phyloP scores from a whole-genome alignment of 2,329 filamentous ascomycete species.

The Penicillium sp. region DNA sequence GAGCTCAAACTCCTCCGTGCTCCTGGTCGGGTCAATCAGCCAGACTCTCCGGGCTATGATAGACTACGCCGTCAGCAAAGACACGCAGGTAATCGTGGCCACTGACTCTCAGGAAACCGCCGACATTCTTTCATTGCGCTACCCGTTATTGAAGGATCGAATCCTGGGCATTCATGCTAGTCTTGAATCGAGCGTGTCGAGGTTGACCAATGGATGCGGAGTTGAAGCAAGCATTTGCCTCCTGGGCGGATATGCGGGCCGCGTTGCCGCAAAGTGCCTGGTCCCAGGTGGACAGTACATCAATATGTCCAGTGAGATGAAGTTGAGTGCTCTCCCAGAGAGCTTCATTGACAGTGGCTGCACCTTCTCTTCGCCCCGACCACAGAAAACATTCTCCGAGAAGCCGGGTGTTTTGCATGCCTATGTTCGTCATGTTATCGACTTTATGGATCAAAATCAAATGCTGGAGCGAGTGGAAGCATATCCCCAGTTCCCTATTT shows the following conservation, averaged over 20 bases:
- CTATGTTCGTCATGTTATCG: slow-evolving; percentile 11
- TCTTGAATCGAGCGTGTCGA: slow-evolving; percentile 13
- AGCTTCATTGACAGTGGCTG: slow-evolving; percentile 18
- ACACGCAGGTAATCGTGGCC: slow-evolving; percentile 15
- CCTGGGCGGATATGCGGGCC: slow-evolving; percentile 12
- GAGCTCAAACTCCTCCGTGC: slow-evolving; percentile 9
- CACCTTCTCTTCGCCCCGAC: slow-evolving; percentile 15
- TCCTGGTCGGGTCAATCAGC: slow-evolving; percentile 11
- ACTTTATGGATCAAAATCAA: slow-evolving; percentile 15
- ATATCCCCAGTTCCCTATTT: slow-evolving; percentile 9
- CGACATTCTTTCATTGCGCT: slow-evolving; percentile 7
- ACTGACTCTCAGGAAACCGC: slow-evolving; percentile 9
- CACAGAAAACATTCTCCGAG: slow-evolving; percentile 13
- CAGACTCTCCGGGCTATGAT: slow-evolving; percentile 17
- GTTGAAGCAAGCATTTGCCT: slow-evolving; percentile 16
- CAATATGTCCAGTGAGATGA: slow-evolving; percentile 17
- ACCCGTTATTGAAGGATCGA: slow-evolving; percentile 8
- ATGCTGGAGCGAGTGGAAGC: slow-evolving; percentile 12
- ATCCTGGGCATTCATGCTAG: slow-evolving; percentile 10
- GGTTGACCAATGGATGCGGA: slow-evolving; percentile 16
- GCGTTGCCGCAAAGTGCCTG: slow-evolving; percentile 13
- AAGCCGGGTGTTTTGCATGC: slow-evolving; percentile 15
- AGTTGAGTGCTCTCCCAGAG: slow-evolving; percentile 16
- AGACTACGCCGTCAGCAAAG: slow-evolving; percentile 13
- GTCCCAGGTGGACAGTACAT: slow-evolving; percentile 17